These are phyloP conservation scores for Solanum medicagineum DNA, from an alignment of 257 asterid genomes.

Conservation along the genomic window DNA sequence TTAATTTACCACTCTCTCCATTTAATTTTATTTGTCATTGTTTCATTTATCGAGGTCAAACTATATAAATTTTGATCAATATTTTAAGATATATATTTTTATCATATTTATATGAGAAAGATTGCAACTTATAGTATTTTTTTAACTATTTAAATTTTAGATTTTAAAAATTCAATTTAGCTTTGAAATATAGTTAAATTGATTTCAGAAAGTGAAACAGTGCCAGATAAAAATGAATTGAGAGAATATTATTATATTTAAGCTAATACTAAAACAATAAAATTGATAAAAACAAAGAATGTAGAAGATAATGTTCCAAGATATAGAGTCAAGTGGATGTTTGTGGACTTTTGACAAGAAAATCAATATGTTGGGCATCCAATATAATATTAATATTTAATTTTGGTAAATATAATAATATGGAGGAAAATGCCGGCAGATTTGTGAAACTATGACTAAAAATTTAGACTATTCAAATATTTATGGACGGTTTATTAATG, in stretches of 20 bases:
- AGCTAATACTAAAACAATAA: neutral
- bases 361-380: neutral
- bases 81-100: too few species aligned
- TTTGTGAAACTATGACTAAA: neutral
- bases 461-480: neutral
- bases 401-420: neutral
- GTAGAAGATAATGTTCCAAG: neutral
- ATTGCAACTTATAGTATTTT: too few species aligned
- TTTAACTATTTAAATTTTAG: too few species aligned
- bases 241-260: neutral
- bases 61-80: too few species aligned
- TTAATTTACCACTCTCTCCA: neutral
- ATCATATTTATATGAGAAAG: too few species aligned
- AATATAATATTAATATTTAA: neutral
- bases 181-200: too few species aligned
- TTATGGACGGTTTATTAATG: neutral
- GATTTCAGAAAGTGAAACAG: too few species aligned
- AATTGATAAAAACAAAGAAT: neutral
- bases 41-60: too few species aligned
- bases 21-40: too few species aligned
- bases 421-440: constrained; percentile 5
- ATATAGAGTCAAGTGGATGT: neutral
- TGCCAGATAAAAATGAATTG: too few species aligned
- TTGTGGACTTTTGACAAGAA: neutral
- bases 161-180: too few species aligned